Evolutionary conservation across 805 yeast genomes (phyloP).

Genomic region (Brettanomyces bruxellensis): DNA sequence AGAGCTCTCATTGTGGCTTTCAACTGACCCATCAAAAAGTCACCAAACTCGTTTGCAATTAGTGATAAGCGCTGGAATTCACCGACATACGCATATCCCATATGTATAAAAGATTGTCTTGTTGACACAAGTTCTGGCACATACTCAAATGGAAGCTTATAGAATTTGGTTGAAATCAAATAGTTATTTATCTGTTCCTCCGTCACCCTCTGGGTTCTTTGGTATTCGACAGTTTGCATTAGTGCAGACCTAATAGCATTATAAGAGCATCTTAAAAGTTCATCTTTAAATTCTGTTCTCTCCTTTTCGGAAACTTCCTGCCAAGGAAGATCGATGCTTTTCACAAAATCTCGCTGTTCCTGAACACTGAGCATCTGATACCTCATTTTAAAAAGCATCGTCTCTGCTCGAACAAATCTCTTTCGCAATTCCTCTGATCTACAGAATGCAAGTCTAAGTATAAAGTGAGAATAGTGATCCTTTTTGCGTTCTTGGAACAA

Average conservation of each 20-base stretch:
- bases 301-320: conserved; percentile 58
- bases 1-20: conserved; percentile 64
- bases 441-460: conserved; percentile 82
- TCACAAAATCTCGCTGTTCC: conserved; percentile 69
- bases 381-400: conserved; percentile 63
- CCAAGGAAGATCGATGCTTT: conserved; percentile 61
- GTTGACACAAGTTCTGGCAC: conserved; percentile 69
- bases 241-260: conserved; percentile 30
- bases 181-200: conserved; percentile 46
- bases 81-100: conserved; percentile 81
- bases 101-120: conserved; percentile 57
- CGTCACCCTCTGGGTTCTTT: conserved; percentile 15
- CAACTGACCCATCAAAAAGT: conserved; percentile 41
- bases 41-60: conserved; percentile 59
- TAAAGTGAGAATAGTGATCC: conserved; percentile 89
- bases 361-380: conserved; percentile 50
- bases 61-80: conserved; percentile 68
- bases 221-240: conserved; percentile 22
- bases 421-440: conserved; percentile 74
- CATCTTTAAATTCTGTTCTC: conserved; percentile 36
- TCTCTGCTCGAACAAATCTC: conserved; percentile 72
- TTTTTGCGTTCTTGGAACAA: conserved; percentile 59
- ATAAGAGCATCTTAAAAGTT: conserved; percentile 49
- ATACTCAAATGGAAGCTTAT: conserved; percentile 80
- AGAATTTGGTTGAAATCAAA: conserved; percentile 55